phyloP scores from a whole-genome alignment of 108 stramenopile species.

The Cyclotella kingstonii region DNA sequence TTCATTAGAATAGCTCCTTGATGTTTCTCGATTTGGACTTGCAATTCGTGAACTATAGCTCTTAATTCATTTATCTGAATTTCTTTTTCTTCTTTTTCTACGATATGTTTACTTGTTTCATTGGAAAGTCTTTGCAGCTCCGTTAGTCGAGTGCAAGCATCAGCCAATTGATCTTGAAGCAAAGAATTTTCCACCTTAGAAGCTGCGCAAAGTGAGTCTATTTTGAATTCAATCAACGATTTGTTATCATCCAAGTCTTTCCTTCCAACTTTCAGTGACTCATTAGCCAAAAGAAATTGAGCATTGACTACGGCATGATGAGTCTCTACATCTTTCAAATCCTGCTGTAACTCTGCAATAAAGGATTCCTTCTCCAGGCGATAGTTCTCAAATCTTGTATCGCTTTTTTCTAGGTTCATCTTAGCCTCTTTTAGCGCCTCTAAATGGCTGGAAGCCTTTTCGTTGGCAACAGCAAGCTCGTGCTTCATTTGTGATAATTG shows the following conservation, averaged over 20 bases:
- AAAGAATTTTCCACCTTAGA: not conserved
- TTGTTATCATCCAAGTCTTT: slow-evolving; percentile 9
- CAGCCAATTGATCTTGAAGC: slow-evolving; percentile 14
- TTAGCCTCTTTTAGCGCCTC: not conserved
- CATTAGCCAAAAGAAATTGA: not conserved
- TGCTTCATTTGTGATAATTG: slow-evolving; percentile 12
- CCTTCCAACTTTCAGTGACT: slow-evolving; percentile 3
- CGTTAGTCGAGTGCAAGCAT: slow-evolving; percentile 6
- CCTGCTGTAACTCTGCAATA: slow-evolving; percentile 12
- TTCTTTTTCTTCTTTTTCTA: slow-evolving; percentile 15
- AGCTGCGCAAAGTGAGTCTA: not conserved
- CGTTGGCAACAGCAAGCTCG: slow-evolving; percentile 2
- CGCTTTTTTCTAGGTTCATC: slow-evolving; percentile 23
- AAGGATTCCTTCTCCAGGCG: slow-evolving; percentile 12
- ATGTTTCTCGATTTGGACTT: slow-evolving; percentile 10
- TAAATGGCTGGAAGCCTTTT: slow-evolving; percentile 1
- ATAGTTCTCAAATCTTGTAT: slow-evolving; percentile 12
- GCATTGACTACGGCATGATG: slow-evolving; percentile 9
- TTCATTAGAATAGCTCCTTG: not conserved
- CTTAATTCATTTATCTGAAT: slow-evolving; percentile 14
- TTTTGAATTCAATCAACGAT: slow-evolving; percentile 1
- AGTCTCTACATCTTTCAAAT: slow-evolving; percentile 4
- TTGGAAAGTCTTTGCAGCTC: slow-evolving; percentile 26
- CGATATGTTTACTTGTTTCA: slow-evolving; percentile 34
- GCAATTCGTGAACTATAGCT: slow-evolving; percentile 6